Conservation (phyloP, 1,284 basidiomycete genomes). For the Cutaneotrichosporon sp. region DNA sequence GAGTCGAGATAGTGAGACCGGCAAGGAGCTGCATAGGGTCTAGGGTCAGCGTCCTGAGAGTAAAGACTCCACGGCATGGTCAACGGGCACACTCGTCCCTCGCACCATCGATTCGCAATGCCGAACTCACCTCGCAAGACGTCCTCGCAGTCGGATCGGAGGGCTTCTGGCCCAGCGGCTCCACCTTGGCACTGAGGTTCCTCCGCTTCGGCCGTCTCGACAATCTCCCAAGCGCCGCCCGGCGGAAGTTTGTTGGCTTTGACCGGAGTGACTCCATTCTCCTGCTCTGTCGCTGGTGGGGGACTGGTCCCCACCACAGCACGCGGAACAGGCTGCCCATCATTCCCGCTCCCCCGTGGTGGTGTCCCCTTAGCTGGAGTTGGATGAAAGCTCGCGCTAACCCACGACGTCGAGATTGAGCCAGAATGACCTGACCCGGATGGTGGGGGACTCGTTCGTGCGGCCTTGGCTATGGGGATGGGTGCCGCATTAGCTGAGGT, state of each 20-base stretch:
- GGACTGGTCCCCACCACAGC: background rate
- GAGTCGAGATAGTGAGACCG: slow-evolving; percentile 21
- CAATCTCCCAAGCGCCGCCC: slow-evolving; percentile 46
- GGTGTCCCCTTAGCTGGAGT: slow-evolving; percentile 33
- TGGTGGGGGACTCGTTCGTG: background rate
- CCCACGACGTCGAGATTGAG: slow-evolving; percentile 34
- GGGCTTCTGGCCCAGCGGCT: slow-evolving; percentile 48
- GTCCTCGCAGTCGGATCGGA: slow-evolving; percentile 64
- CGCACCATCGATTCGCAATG: too few relatives aligned
- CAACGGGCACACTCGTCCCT: too few relatives aligned
- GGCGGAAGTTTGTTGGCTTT: slow-evolving; percentile 25
- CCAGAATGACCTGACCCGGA: background rate
- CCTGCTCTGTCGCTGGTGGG: background rate
- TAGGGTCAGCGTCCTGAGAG: slow-evolving; percentile 34
- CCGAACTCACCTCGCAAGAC: slow-evolving; percentile 61
- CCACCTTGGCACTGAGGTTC: slow-evolving; percentile 4
- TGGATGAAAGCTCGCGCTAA: slow-evolving; percentile 27
- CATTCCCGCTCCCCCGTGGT: background rate
- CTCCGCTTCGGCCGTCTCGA: slow-evolving; percentile 31
- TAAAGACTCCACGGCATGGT: too few relatives aligned
- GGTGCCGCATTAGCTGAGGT: slow-evolving; percentile 6
- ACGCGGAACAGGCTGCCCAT: background rate
- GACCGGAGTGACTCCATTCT: background rate
- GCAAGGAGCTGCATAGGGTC: slow-evolving; percentile 55
- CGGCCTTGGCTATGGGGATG: slow-evolving; percentile 9